Conservation (phyloP, 179 eudicot genomes). For the Sideroxylon spinosum region DNA sequence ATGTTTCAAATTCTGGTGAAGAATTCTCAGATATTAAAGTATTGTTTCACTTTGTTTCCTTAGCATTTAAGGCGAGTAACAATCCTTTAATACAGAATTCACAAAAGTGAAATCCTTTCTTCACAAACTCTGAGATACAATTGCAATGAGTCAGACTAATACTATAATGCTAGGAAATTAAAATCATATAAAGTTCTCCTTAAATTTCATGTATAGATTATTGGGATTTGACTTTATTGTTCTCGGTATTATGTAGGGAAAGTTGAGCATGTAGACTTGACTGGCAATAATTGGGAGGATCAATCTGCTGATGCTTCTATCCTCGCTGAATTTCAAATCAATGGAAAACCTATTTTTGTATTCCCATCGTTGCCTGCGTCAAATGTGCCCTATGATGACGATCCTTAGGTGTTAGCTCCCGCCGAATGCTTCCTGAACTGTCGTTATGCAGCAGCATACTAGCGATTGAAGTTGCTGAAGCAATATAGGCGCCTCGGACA, state of each 20-base stretch:
- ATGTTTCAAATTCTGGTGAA: not conserved
- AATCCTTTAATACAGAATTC: too few relatives aligned
- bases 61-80: not conserved
- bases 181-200: not conserved
- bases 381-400: conserved; percentile 62
- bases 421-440: not conserved
- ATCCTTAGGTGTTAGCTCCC: conserved; percentile 42
- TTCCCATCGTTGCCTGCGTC: conserved; percentile 30
- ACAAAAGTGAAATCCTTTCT: not conserved
- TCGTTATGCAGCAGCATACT: not conserved
- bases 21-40: not conserved
- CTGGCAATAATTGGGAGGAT: conserved; percentile 49
- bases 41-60: not conserved
- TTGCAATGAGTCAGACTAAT: not conserved
- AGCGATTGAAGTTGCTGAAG: not conserved
- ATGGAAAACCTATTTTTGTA: conserved; percentile 47
- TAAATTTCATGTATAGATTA: not conserved
- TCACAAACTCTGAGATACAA: not conserved
- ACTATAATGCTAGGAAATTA: not conserved
- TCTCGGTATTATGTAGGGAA: conserved; percentile 31
- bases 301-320: conserved; percentile 28
- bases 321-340: conserved; percentile 46
- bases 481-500: not conserved
- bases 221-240: conserved; percentile 10
- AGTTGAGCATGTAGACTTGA: conserved; percentile 64